These are phyloP conservation scores for Barnettozyma vustinii DNA, from an alignment of 805 yeast species.

Conservation along the genomic window DNA sequence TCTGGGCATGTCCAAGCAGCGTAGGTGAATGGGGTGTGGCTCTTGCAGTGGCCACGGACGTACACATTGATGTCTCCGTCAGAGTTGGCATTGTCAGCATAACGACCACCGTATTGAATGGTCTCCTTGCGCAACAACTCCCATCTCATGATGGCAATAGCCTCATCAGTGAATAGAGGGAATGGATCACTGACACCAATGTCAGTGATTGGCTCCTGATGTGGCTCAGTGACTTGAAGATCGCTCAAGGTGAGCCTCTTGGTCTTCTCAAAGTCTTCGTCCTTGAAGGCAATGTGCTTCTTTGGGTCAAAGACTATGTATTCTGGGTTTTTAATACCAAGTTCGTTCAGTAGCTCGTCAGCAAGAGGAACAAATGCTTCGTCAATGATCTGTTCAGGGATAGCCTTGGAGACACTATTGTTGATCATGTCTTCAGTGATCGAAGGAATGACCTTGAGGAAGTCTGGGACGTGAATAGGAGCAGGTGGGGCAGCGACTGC, in stretches of 20 bases:
- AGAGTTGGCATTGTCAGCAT: slow-evolving; percentile 37
- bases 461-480: background rate
- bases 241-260: slow-evolving; percentile 42
- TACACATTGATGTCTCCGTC: slow-evolving; percentile 39
- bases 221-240: slow-evolving; percentile 34
- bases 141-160: slow-evolving; percentile 51
- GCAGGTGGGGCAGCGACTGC: slow-evolving; percentile 1
- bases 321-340: slow-evolving; percentile 23
- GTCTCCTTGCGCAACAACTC: slow-evolving; percentile 45
- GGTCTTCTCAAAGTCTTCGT: slow-evolving; percentile 32
- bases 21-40: slow-evolving; percentile 44
- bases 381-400: slow-evolving; percentile 9
- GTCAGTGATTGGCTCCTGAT: slow-evolving; percentile 43
- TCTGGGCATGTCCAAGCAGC: slow-evolving; percentile 57
- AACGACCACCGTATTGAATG: slow-evolving; percentile 40
- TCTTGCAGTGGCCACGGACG: slow-evolving; percentile 46
- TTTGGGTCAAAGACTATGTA: slow-evolving; percentile 31
- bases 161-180: slow-evolving; percentile 56
- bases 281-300: slow-evolving; percentile 33
- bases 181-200: slow-evolving; percentile 57
- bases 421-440: slow-evolving; percentile 9
- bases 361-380: slow-evolving; percentile 5
- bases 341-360: slow-evolving; percentile 4
- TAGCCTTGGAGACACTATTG: background rate
- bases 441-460: slow-evolving; percentile 5